Percentiles rank a stretch among this genome's conserved stretches.
These are phyloP conservation scores for Rhododendron vialii DNA, from an alignment of 148 eudicot genomes.

Conservation along the genomic window DNA sequence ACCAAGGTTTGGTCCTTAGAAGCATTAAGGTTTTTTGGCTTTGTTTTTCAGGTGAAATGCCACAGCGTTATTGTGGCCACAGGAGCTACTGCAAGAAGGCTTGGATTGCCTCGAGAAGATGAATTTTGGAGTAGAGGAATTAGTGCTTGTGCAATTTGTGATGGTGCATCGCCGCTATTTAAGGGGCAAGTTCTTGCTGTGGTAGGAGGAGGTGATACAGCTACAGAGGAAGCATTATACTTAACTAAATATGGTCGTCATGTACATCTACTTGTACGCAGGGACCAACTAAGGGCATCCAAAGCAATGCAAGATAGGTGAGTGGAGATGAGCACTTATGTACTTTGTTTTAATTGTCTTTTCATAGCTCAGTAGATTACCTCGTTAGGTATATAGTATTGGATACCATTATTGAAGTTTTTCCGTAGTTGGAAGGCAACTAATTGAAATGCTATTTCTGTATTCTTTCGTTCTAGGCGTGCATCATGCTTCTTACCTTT, in stretches of 20 bases:
- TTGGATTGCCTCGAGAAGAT: slow-evolving; percentile 83
- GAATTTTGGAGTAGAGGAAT: slow-evolving; percentile 99
- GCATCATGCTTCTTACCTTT: not conserved
- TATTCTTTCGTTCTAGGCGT: not conserved
- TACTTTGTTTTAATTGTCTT: not conserved
- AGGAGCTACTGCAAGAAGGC: slow-evolving; percentile 91
- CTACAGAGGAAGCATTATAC: slow-evolving; percentile 97
- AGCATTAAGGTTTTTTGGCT: slow-evolving; percentile 2
- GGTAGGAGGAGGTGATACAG: slow-evolving; percentile 99
- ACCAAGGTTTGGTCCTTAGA: not conserved
- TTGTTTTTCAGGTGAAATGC: slow-evolving; percentile 69
- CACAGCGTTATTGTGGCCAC: slow-evolving; percentile 83
- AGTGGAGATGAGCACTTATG: slow-evolving; percentile 1
- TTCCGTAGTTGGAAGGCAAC: slow-evolving; percentile 2
- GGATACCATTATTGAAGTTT: not conserved
- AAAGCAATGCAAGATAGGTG: slow-evolving; percentile 99
- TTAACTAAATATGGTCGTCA: slow-evolving; percentile 95
- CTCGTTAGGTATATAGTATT: not conserved
- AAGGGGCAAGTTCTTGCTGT: slow-evolving; percentile 99
- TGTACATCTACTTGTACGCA: slow-evolving; percentile 93
- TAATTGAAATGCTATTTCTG: not conserved
- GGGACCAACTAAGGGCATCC: slow-evolving; percentile 82
- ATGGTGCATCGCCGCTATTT: slow-evolving; percentile 96
- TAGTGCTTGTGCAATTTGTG: slow-evolving; percentile 99
- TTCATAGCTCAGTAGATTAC: not conserved